A percentile compares a stretch with the other conserved stretches of the same genome.
phyloP scores from a whole-genome alignment of 208 protist genomes.

The Trypanosoma theileri region DNA sequence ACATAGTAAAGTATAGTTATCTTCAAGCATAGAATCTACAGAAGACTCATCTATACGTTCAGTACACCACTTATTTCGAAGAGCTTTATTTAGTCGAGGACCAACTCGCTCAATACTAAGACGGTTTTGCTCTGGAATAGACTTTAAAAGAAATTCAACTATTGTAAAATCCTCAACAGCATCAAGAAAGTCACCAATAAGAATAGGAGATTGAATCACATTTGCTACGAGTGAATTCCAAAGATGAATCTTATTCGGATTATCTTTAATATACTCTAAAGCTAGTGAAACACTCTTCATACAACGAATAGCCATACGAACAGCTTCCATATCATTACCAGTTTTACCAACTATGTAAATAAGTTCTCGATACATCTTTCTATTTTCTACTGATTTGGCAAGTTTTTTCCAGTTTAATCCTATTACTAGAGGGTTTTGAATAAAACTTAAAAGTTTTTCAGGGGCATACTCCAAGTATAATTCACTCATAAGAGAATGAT shows the following conservation, averaged over 20 bases:
- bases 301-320: conserved; percentile 30
- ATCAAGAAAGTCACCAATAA: conserved; percentile 36
- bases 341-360: conserved; percentile 34
- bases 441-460: conserved; percentile 28
- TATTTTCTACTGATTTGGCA: conserved; percentile 17
- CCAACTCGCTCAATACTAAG: conserved; percentile 15
- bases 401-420: conserved; percentile 30
- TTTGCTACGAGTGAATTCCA: conserved; percentile 23
- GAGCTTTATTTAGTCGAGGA: conserved; percentile 18
- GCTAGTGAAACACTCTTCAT: conserved; percentile 27
- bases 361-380: conserved; percentile 33
- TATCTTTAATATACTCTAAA: conserved; percentile 28
- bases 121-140: conserved; percentile 20
- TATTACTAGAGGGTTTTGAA: conserved; percentile 29
- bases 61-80: conserved; percentile 12
- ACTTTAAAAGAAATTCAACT: conserved; percentile 19
- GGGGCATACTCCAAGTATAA: conserved; percentile 29
- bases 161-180: conserved; percentile 17
- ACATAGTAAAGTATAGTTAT: conserved; percentile 14
- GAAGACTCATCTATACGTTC: conserved; percentile 20
- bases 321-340: conserved; percentile 30
- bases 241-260: conserved; percentile 13
- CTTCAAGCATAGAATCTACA: conserved; percentile 19
- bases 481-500: conserved; percentile 27
- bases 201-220: conserved; percentile 32